Evolutionary conservation across 352 stramenopile genomes (phyloP), one percentile per base, ranked within the genome.

Genomic region (Globisporangium abappressorium): DNA sequence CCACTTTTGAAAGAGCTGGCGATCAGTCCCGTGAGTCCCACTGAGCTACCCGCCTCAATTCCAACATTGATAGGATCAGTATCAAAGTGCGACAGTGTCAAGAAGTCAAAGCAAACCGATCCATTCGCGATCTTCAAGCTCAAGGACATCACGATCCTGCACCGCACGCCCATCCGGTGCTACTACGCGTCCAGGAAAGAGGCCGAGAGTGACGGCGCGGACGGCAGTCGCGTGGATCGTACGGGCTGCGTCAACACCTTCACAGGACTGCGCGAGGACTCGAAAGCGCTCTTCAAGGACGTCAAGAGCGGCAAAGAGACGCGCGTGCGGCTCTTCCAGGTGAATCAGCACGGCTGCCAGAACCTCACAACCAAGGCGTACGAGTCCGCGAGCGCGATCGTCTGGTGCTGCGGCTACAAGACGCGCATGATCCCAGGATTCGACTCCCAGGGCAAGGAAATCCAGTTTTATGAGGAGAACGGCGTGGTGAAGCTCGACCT

Each of bases 191-290:
- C 84, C 1, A 81, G 82, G 57, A 92, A 92, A 63, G 86, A 96
- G 33, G 90, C 90, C 2, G 85, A 96, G 60, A 75, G 74, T 1
- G 88, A 96, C 22, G 76, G 79, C 34, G 87, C 78, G 0, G 78
- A 86, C 53, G 77, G 74, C 11, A 89, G 75, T 64, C 79, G 77
- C 43, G 69, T 77, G 0, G 84, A 95, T 53, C 80, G 84, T 7
- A 79, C 73, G 0, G 90, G 89, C 0, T 91, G 87, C 24, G 74
- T 96, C 38, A 93, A 96, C 69, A 92, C 87, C 12, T 97, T 97
- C 66, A 93, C 81, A 0, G 90, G 90, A 0, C 65, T 97, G 8
- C 81, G 89, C 2, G 88, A 93, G 65, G 87, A 97, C 54, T 85
- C 90, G 6, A 96, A 96, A 71, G 68, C 66, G 8, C 69, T 97